A percentile compares a stretch with the other conserved stretches of the same genome.
Evolutionary conservation across 768 basidiomycete species (phyloP).

Genomic region (Lactifluus pinguis): DNA sequence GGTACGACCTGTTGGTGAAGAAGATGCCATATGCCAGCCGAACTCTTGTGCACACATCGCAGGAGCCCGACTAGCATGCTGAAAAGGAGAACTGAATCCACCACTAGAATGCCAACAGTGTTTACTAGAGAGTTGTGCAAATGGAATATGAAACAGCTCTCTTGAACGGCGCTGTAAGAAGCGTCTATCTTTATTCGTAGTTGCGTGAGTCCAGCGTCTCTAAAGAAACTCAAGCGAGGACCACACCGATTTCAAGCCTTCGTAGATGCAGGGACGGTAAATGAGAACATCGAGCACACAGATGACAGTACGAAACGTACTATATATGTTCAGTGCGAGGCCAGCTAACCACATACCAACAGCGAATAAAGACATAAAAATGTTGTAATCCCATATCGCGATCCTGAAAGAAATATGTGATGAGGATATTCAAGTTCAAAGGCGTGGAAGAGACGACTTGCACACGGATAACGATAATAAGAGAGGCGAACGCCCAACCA

Average conservation of each 20-base stretch:
- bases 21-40: neutral
- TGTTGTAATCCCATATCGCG: neutral
- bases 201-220: neutral
- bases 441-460: neutral
- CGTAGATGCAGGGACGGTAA: neutral
- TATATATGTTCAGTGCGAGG: neutral
- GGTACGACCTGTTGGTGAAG: conserved; percentile 1
- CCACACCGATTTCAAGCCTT: neutral
- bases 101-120: neutral
- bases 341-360: neutral
- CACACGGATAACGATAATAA: conserved; percentile 1
- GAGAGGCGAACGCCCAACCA: neutral
- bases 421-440: neutral
- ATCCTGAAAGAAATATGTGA: neutral
- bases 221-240: too few relatives aligned
- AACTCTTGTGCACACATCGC: neutral
- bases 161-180: neutral
- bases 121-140: neutral
- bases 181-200: neutral
- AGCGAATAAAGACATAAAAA: neutral
- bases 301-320: neutral
- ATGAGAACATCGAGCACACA: neutral
- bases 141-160: neutral
- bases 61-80: neutral
- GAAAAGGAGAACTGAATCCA: neutral